Evolutionary conservation across 1,284 basidiomycete species (phyloP), one percentile per base, ranked within the genome.

Genomic region (Moniliophthora roreri): DNA sequence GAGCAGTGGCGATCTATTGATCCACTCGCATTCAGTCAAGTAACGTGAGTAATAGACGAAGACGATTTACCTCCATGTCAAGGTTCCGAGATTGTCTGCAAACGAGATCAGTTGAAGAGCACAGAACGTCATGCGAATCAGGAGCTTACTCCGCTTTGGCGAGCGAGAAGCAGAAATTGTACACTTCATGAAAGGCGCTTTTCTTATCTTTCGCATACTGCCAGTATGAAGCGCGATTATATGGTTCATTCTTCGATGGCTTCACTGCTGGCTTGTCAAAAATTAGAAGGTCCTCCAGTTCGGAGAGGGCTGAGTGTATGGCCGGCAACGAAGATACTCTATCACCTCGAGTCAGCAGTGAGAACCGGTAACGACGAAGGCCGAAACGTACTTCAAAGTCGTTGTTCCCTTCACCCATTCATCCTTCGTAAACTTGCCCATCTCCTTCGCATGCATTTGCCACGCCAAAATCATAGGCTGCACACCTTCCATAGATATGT

Each of bases 381-480:
- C 20, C 15, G 36, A 36, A 11, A 72, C 84, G 58, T 64, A 89
- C 89, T 78, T 79, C 28, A 89, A 66, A 40, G 69, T 69, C 10
- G 70, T 69, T 36, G 78, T 81, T n/a, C 80, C 82, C 54, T 73
- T 74, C n/a, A 72, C 67, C 88, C 89, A 91, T 62, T 89, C 86
- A 7, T 76, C 73, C 65, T 75, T 77, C 44, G 76, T 77, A 48
- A 91, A 73, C 60, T 82, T 87, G 18, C 76, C 86, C 80, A 91
- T 83, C 62, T 90, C 87, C 56, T 76, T 73, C 7, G 85, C 77
- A 47, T 77, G 73, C 50, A 88, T 66, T 59, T 86, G 82, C 89
- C 89, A 91, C 15, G 87, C 80, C 5, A 91, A 69, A 23, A 91
- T 72, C 39, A 91, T 72, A 16, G 89, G 86, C 53, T 81, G 69